Evolutionary conservation across 2,329 filamentous ascomycete genomes (phyloP).

Genomic region (Apiospora kogelbergensis): DNA sequence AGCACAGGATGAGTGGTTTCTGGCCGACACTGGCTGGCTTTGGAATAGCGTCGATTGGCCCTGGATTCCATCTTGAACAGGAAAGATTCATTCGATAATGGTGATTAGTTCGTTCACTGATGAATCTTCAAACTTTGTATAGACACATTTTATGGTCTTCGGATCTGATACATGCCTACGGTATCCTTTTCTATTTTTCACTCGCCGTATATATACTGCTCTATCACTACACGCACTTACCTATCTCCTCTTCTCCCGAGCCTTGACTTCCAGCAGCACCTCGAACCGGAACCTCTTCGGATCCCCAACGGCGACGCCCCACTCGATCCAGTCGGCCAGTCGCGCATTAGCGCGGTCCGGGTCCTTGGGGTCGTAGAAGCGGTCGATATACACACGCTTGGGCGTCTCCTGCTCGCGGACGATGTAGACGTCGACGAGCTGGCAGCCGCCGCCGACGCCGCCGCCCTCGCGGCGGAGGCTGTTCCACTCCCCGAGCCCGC

Average conservation of each 20-base stretch:
- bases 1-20: no score
- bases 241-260: neutral
- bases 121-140: no score
- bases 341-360: neutral
- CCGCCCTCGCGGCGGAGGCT: neutral
- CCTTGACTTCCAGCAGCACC: neutral
- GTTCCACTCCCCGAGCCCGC: neutral
- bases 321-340: neutral
- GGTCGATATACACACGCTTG: neutral
- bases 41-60: neutral
- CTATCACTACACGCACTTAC: neutral
- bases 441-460: neutral
- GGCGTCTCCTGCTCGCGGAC: neutral
- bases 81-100: no score
- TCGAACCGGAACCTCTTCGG: neutral
- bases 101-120: no score
- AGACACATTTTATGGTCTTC: no score
- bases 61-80: no score
- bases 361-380: neutral
- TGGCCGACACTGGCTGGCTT: neutral
- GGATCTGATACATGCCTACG: no score
- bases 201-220: neutral
- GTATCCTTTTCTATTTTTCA: neutral
- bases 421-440: neutral
- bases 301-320: neutral